Conservation (phyloP, 345 rosid genomes). For the Citrus reticulata region DNA sequence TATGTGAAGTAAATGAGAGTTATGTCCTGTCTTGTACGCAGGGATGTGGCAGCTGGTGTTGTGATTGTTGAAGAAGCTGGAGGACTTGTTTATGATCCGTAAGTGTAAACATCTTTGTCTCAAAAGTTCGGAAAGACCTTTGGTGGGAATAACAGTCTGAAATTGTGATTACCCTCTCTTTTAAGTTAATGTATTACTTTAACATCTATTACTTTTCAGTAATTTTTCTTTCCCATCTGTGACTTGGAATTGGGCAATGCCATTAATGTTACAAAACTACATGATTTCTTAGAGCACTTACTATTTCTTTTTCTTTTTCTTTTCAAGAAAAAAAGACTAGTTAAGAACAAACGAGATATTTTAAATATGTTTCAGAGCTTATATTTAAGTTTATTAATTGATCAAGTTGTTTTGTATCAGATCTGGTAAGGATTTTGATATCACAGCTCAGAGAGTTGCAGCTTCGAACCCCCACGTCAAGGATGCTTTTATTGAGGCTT, state of each 20-base stretch:
- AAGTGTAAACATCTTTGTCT: slow-evolving; percentile 26
- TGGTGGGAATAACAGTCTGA: neutral
- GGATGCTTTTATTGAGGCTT: slow-evolving; percentile 67
- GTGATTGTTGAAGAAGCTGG: slow-evolving; percentile 91
- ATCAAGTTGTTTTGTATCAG: slow-evolving; percentile 37
- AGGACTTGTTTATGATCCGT: slow-evolving; percentile 92
- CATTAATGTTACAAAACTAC: neutral
- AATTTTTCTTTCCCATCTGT: neutral
- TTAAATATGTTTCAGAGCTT: neutral
- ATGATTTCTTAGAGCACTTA: neutral
- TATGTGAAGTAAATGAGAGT: neutral
- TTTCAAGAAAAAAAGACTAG: too few relatives aligned
- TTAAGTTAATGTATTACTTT: neutral
- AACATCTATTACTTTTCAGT: neutral
- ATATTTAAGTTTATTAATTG: neutral
- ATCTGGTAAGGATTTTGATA: slow-evolving; percentile 83
- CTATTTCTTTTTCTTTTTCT: too few relatives aligned
- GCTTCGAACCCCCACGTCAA: slow-evolving; percentile 76
- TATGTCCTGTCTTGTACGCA: slow-evolving; percentile 20
- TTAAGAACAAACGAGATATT: neutral
- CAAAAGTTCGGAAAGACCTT: neutral
- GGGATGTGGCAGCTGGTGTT: slow-evolving; percentile 95
- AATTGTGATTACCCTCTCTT: neutral
- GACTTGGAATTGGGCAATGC: neutral
- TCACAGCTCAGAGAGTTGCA: slow-evolving; percentile 74